phyloP scores from a whole-genome alignment of 1,284 basidiomycete species.

The Porodaedalea pini region DNA sequence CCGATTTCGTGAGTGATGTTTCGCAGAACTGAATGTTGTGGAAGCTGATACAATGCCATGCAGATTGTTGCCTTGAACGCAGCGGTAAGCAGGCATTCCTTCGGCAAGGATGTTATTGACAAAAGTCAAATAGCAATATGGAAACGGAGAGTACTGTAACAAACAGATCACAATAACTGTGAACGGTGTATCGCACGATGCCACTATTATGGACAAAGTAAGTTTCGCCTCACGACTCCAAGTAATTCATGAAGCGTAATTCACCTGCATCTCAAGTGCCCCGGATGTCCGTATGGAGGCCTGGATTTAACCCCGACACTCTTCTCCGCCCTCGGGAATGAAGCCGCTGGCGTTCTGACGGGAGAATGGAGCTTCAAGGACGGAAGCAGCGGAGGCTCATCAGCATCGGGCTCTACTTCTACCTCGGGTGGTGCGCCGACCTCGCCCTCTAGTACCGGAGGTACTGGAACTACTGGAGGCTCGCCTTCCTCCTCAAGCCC shows the following conservation, averaged over 20 bases:
- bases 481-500: no score
- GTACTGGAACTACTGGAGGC: background rate
- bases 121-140: background rate
- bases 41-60: background rate
- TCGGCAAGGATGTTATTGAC: background rate
- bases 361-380: slow-evolving; percentile 6
- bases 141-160: background rate
- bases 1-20: background rate
- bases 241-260: background rate
- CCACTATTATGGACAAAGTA: slow-evolving; percentile 5
- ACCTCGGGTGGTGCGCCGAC: no score
- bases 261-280: slow-evolving; percentile 46
- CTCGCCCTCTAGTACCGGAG: no score
- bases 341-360: background rate
- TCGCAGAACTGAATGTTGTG: background rate
- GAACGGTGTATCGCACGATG: slow-evolving; percentile 1
- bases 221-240: slow-evolving; percentile 1
- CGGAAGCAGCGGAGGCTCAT: slow-evolving; percentile 22
- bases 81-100: background rate
- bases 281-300: slow-evolving; percentile 63
- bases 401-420: no score
- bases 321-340: slow-evolving; percentile 1
- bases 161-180: slow-evolving; percentile 7
- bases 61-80: slow-evolving; percentile 4
- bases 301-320: slow-evolving; percentile 34